A percentile compares a stretch with the other conserved stretches of the same genome.
Evolutionary conservation across 305 asterid species (phyloP).

Genomic region (Plantago lanceolata): DNA sequence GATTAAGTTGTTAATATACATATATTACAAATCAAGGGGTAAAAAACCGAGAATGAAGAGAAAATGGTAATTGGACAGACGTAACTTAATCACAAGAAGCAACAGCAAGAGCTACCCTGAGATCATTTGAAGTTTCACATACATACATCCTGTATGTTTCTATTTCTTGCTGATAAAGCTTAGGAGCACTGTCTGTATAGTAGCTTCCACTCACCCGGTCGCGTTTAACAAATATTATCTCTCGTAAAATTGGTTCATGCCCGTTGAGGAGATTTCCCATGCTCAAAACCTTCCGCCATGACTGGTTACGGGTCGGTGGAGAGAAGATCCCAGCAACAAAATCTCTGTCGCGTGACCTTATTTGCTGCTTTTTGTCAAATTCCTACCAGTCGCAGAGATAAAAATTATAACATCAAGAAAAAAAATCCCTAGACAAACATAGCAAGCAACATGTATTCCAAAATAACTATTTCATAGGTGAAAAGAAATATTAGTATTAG

Average conservation of each 20-base stretch:
- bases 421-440: background rate
- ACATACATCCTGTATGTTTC: conserved; percentile 86
- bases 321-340: conserved; percentile 57
- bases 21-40: too few species aligned
- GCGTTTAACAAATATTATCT: conserved; percentile 66
- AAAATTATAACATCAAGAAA: conserved; percentile 6
- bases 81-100: conserved; percentile 64
- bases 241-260: conserved; percentile 77
- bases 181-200: conserved; percentile 40
- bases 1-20: too few species aligned
- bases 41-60: background rate
- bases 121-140: conserved; percentile 78
- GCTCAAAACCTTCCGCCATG: conserved; percentile 88
- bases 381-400: conserved; percentile 31
- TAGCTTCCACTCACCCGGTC: conserved; percentile 64
- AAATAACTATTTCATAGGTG: too few species aligned
- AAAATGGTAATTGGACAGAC: background rate
- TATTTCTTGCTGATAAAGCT: conserved; percentile 47
- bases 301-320: conserved; percentile 86
- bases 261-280: conserved; percentile 95
- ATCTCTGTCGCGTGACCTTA: conserved; percentile 50
- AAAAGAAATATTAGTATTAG: too few species aligned
- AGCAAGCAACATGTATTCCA: background rate
- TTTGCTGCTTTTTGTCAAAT: conserved; percentile 47
- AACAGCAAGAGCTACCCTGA: conserved; percentile 80